Evolutionary conservation across 768 basidiomycete species (phyloP).

Genomic region (Gloeostereum incarnatum): DNA sequence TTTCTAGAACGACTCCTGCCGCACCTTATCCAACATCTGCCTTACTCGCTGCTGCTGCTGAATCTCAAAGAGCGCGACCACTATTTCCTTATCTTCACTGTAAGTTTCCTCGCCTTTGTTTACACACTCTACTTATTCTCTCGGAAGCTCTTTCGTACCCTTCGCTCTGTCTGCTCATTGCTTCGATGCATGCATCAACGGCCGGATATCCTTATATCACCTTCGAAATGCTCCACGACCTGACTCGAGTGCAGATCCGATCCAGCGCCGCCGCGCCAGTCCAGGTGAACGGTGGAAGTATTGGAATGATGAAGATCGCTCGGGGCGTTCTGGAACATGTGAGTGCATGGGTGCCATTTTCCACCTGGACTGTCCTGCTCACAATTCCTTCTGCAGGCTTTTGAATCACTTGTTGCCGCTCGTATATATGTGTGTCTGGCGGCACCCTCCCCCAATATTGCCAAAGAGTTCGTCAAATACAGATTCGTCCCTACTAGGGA

Average conservation of each 20-base stretch:
- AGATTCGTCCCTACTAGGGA: conserved; percentile 54
- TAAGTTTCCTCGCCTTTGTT: conserved; percentile 18
- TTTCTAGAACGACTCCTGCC: conserved; percentile 34
- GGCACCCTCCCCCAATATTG: conserved; percentile 36
- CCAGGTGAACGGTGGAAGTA: conserved; percentile 61
- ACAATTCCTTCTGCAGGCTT: conserved; percentile 45
- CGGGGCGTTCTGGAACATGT: conserved; percentile 61
- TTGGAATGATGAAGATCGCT: conserved; percentile 64
- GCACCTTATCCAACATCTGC: conserved; percentile 45
- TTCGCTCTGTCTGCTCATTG: conserved; percentile 72
- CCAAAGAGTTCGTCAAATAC: conserved; percentile 70
- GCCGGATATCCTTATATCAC: conserved; percentile 77
- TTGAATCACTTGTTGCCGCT: conserved; percentile 53
- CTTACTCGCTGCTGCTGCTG: conserved; percentile 30
- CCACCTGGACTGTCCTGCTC: conserved; percentile 2
- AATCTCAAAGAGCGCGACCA: conserved; percentile 47
- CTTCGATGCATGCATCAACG: conserved; percentile 68
- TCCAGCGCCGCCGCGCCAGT: conserved; percentile 68
- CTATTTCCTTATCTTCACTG: conserved; percentile 45
- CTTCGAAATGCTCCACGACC: conserved; percentile 85
- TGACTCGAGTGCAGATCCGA: conserved; percentile 68
- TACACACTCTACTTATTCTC: not conserved
- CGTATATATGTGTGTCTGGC: conserved; percentile 47
- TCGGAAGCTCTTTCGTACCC: conserved; percentile 66
- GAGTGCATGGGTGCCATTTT: conserved; percentile 20